phyloP scores from a whole-genome alignment of 2,329 filamentous ascomycete genomes.

The Neophaeococcomyces mojaviensis region DNA sequence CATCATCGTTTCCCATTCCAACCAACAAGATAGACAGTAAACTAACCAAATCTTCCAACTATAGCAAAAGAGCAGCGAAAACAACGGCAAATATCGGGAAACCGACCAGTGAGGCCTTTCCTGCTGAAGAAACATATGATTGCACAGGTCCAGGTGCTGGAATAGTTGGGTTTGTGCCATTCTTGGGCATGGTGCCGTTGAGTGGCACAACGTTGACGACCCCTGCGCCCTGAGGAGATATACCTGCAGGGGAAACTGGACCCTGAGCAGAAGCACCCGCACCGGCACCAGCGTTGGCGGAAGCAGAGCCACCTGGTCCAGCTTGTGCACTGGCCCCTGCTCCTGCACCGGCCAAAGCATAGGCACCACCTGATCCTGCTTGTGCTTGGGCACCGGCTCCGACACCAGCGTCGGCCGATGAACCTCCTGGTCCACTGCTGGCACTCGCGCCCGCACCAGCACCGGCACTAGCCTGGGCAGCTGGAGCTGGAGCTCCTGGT shows the following conservation, averaged over 20 bases:
- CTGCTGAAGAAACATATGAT: constrained; percentile 2
- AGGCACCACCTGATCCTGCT: not conserved
- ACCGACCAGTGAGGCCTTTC: not conserved
- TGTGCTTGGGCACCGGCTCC: constrained; percentile 5
- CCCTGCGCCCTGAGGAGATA: not conserved
- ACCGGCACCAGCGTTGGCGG: constrained; percentile 6
- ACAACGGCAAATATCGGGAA: constrained; percentile 6
- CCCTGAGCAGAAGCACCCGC: constrained; percentile 8
- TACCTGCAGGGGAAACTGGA: constrained; percentile 7
- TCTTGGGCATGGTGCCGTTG: constrained; percentile 3
- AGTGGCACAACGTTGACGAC: not conserved
- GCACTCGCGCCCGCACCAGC: constrained; percentile 12
- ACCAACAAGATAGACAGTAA: not conserved
- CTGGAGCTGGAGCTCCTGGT: not conserved
- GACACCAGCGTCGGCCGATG: not conserved
- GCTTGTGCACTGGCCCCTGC: constrained; percentile 7
- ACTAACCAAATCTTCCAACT: not conserved
- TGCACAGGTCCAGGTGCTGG: not conserved
- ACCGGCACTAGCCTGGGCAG: constrained; percentile 16
- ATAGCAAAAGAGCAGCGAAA: constrained; percentile 3
- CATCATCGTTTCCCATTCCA: not conserved
- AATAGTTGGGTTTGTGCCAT: not conserved
- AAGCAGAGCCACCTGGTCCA: constrained; percentile 7
- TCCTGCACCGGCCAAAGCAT: constrained; percentile 16
- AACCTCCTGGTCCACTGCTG: constrained; percentile 6